Evolutionary conservation across 2,329 filamentous ascomycete genomes (phyloP).

Genomic region (Xylariaceae sp.): DNA sequence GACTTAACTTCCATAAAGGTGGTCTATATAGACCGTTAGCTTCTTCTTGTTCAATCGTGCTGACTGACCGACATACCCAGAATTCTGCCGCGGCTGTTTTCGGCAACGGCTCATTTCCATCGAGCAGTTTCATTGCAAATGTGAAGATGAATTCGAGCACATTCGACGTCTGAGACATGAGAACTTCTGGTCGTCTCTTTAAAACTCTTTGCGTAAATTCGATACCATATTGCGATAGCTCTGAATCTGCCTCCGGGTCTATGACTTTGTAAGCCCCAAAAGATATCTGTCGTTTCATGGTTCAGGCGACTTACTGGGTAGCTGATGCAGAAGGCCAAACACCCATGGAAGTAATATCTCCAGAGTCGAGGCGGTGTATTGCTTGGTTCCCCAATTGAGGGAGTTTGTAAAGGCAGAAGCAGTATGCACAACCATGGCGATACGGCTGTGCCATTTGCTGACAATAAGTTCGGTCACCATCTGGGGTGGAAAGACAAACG

Average conservation of each 20-base stretch:
- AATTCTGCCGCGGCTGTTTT: constrained; percentile 70
- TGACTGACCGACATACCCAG: constrained; percentile 50
- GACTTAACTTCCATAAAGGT: constrained; percentile 47
- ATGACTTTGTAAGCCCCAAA: constrained; percentile 1
- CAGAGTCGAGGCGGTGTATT: constrained; percentile 44
- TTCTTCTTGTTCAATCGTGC: not conserved
- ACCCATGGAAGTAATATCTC: constrained; percentile 55
- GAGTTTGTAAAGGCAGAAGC: constrained; percentile 65
- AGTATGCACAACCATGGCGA: constrained; percentile 65
- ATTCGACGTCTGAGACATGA: constrained; percentile 54
- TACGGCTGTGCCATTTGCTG: constrained; percentile 53
- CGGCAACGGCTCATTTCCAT: constrained; percentile 66
- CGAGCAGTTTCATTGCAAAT: constrained; percentile 64
- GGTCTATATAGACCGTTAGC: constrained; percentile 35
- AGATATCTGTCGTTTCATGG: not conserved
- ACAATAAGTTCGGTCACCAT: constrained; percentile 63
- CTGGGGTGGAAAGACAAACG: constrained; percentile 66
- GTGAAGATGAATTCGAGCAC: constrained; percentile 62
- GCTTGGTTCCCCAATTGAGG: constrained; percentile 39
- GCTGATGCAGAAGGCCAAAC: constrained; percentile 53
- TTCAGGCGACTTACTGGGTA: constrained; percentile 44
- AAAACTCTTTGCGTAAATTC: constrained; percentile 64
- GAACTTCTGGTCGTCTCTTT: constrained; percentile 52
- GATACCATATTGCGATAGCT: constrained; percentile 67
- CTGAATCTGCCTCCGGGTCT: constrained; percentile 60